These are phyloP conservation scores for Mycena chlorophos DNA, from an alignment of 768 basidiomycete species.

Conservation along the genomic window DNA sequence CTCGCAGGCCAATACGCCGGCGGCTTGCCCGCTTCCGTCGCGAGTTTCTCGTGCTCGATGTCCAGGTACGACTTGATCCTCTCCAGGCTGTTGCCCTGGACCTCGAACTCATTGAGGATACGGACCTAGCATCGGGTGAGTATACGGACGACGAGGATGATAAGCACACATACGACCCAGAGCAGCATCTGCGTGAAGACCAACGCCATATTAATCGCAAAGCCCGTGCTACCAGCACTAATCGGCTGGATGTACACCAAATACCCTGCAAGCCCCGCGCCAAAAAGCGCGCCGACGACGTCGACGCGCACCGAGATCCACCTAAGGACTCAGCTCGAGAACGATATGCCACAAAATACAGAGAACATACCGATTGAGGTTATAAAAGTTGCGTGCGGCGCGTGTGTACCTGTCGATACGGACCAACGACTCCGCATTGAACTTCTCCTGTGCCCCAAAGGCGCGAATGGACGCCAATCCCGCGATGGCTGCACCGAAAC, in stretches of 20 bases:
- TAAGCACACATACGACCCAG: constrained; percentile 33
- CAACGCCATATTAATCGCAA: constrained; percentile 40
- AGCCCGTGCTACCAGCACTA: neutral
- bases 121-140: neutral
- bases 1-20: constrained; percentile 53
- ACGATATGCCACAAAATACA: neutral
- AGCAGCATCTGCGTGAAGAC: constrained; percentile 49
- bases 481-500: constrained; percentile 37
- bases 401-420: constrained; percentile 55
- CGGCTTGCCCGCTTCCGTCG: constrained; percentile 43
- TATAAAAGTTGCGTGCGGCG: constrained; percentile 48
- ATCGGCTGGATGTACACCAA: constrained; percentile 6
- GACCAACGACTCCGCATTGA: constrained; percentile 43
- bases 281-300: constrained; percentile 13
- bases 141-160: neutral
- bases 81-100: constrained; percentile 43
- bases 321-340: neutral
- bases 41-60: constrained; percentile 53
- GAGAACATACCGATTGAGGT: constrained; percentile 36
- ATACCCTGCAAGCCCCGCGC: constrained; percentile 1
- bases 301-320: neutral
- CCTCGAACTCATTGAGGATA: constrained; percentile 43
- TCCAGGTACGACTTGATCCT: constrained; percentile 53
- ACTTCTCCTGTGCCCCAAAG: constrained; percentile 56
- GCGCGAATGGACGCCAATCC: constrained; percentile 63